These are phyloP conservation scores for Colletotrichum plurivorum DNA, from an alignment of 2,329 filamentous ascomycete species.

Conservation along the genomic window DNA sequence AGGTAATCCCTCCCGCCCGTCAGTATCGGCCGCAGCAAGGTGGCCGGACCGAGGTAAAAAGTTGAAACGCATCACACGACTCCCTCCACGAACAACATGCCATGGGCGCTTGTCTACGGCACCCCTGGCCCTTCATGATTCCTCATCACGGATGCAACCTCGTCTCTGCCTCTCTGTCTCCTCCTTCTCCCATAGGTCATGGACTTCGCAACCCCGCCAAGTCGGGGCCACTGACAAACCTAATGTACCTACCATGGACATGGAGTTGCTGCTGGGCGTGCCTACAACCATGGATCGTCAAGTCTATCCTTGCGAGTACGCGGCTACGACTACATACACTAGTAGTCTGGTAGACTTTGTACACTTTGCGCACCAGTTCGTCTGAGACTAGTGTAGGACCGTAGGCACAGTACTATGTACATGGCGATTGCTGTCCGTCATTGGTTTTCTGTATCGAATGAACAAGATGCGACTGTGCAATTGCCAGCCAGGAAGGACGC, in stretches of 20 bases:
- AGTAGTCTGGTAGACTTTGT: too few relatives aligned
- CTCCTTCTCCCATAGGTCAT: conserved; percentile 2
- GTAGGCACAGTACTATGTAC: background rate
- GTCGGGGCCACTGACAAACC: too few relatives aligned
- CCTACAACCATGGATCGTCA: background rate
- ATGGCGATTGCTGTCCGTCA: conserved; percentile 7
- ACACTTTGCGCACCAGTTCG: background rate
- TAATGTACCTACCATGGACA: too few relatives aligned
- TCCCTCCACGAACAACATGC: background rate
- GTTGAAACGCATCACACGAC: too few relatives aligned
- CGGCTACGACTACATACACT: too few relatives aligned
- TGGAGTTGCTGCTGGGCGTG: conserved; percentile 2
- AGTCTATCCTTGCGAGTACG: too few relatives aligned
- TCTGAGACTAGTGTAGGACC: background rate
- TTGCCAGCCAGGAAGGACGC: background rate
- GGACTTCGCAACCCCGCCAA: too few relatives aligned
- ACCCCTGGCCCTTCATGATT: background rate
- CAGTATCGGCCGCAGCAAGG: too few relatives aligned
- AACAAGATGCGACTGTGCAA: conserved; percentile 20
- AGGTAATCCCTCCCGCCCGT: too few relatives aligned
- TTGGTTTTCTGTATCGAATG: conserved; percentile 33
- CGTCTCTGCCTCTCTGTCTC: background rate
- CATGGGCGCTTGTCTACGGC: background rate
- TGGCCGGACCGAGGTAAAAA: too few relatives aligned
- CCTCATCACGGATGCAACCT: conserved; percentile 1